These are phyloP conservation scores for Cyclanthera cordifolia DNA, from an alignment of 306 rosid species.

Conservation along the genomic window DNA sequence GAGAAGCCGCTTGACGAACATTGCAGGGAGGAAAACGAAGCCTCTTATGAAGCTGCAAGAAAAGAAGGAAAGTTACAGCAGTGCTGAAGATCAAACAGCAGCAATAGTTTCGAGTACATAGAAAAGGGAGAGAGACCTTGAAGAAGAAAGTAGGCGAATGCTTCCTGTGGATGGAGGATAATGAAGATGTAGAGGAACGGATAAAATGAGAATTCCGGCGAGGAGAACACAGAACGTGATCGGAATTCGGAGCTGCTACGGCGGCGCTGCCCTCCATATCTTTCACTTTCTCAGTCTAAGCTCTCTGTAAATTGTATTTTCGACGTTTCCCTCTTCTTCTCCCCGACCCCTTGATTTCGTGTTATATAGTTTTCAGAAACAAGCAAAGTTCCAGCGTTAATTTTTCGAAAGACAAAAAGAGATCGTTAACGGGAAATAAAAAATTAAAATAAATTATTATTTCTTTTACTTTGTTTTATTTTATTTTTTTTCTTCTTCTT, in stretches of 20 bases:
- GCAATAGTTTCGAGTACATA: background rate
- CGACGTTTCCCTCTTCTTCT: background rate
- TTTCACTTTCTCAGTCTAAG: background rate
- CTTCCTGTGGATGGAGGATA: slow-evolving; percentile 1
- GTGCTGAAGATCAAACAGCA: background rate
- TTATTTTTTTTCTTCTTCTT: background rate
- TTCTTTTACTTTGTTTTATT: background rate
- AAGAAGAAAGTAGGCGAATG: slow-evolving; percentile 25
- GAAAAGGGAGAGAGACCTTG: slow-evolving; percentile 28
- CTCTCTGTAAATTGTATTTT: background rate
- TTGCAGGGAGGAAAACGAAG: slow-evolving; percentile 26
- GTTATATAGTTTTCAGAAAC: background rate
- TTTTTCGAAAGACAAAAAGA: too few relatives aligned
- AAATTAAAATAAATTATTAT: background rate
- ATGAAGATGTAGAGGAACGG: slow-evolving; percentile 15
- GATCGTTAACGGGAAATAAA: background rate
- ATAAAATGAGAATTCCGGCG: slow-evolving; percentile 18
- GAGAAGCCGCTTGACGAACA: slow-evolving; percentile 21
- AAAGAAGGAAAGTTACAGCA: background rate
- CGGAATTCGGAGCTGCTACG: slow-evolving; percentile 25
- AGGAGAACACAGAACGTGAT: slow-evolving; percentile 31
- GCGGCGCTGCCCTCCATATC: slow-evolving; percentile 70
- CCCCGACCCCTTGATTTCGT: background rate
- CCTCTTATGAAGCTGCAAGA: slow-evolving; percentile 39
- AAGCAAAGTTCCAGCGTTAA: background rate